These are phyloP conservation scores for Medakamo hakoo DNA, from an alignment of 139 green algal species.

Conservation along the genomic window DNA sequence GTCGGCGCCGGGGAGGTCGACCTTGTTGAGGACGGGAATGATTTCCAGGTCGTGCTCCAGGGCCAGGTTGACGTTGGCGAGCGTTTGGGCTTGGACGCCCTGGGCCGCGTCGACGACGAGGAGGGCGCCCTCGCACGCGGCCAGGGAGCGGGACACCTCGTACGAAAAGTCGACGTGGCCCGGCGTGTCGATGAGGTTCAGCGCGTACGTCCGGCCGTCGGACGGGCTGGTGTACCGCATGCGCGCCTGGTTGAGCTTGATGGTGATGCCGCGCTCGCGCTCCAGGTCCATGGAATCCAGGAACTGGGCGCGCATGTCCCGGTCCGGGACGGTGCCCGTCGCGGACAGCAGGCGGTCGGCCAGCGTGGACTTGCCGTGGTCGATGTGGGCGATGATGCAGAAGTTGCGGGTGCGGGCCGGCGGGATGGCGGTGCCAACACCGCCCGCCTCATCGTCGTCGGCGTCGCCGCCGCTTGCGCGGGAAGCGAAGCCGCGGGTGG, in stretches of 20 bases:
- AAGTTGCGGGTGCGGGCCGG: neutral
- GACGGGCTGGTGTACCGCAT: slow-evolving; percentile 65
- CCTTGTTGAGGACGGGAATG: slow-evolving; percentile 86
- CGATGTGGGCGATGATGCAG: slow-evolving; percentile 47
- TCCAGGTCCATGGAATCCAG: slow-evolving; percentile 40
- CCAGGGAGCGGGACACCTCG: slow-evolving; percentile 35
- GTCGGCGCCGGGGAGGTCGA: slow-evolving; percentile 69
- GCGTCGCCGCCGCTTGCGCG: too few species aligned
- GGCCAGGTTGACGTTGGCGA: slow-evolving; percentile 88
- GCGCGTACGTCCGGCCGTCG: slow-evolving; percentile 39
- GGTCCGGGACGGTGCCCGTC: slow-evolving; percentile 15
- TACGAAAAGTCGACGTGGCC: slow-evolving; percentile 32
- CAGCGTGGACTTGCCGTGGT: slow-evolving; percentile 88
- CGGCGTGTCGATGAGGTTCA: slow-evolving; percentile 77
- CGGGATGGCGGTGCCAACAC: neutral
- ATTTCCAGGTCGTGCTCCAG: slow-evolving; percentile 74
- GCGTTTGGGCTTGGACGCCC: slow-evolving; percentile 56
- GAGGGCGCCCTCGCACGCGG: slow-evolving; percentile 67
- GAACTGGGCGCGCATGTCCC: neutral
- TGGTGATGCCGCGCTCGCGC: slow-evolving; percentile 79
- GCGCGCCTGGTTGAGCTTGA: slow-evolving; percentile 87
- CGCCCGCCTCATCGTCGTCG: too few species aligned
- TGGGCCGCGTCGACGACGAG: slow-evolving; percentile 83
- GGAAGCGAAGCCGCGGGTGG: too few species aligned
- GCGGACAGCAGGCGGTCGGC: slow-evolving; percentile 52